Base-by-base conservation (phyloP, 139 green algal species). In the Penium margaritaceum region DNA sequence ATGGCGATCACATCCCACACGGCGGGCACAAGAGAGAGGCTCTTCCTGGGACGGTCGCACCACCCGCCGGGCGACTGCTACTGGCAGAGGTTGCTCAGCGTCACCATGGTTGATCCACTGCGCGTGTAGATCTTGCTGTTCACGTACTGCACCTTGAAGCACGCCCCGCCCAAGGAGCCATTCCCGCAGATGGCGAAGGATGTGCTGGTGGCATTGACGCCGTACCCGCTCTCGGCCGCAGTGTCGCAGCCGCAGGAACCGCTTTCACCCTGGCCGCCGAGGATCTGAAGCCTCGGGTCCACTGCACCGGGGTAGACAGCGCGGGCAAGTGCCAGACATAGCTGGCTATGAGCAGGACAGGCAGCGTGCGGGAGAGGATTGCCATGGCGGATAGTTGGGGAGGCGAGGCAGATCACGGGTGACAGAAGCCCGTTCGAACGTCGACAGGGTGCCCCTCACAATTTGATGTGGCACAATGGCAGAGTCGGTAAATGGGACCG, bases 81-180 rank as follows among this genome's bases (percentile, higher is more conserved):
- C 51, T n/a, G 51, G 51, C 51, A 60, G 1, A 60, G 15, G 17
- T 60, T 60, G 14, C 51, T 60, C 29, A 60, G 24, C 24, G 51
- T 60, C 0, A 60, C 21, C 51, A 60, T 60, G 24, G 51, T n/a
- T 24, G 51, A 60, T 24, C 29, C 51, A 6, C 51, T 24, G 51
- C 24, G 51, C 19, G 29, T 60, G 51, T 24, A 60, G 21, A 60
- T n/a, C 51, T n/a, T n/a, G 51, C 51, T 60, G 51, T 60, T 60
- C 24, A 60, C 51, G 51, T 24, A 60, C 51, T 60, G 29, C 14
- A 60, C 51, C 24, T 24, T n/a, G 14, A 60, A 5, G 51, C 51
- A 60, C 51, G 51, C 51, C 24, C 51, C 51, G 51, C 51, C 29
- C 51, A 60, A 9, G 24, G 30, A 27, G 24, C 51, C 51, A 24